Conservation (phyloP, 2,329 filamentous ascomycete species). For the Pyricularia sp. region DNA sequence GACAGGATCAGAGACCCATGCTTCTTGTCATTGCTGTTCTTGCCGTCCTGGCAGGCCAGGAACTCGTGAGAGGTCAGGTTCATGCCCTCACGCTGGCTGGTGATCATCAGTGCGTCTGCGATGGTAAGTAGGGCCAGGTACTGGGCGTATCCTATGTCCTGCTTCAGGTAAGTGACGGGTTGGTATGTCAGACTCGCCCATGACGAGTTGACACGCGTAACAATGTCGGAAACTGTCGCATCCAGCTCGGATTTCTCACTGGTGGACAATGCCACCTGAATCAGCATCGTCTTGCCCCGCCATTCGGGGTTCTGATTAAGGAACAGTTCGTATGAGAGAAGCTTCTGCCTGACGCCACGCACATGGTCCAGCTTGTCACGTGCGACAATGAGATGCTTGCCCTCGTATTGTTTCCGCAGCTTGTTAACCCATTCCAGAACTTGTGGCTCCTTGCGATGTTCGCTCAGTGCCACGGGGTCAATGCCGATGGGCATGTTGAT, state of each 20-base stretch:
- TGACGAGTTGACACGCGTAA: constrained; percentile 84
- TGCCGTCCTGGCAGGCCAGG: constrained; percentile 84
- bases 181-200: constrained; percentile 89
- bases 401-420: constrained; percentile 75
- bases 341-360: constrained; percentile 85
- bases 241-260: constrained; percentile 83
- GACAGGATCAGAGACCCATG: constrained; percentile 85
- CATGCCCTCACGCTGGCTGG: constrained; percentile 93
- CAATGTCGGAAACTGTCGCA: constrained; percentile 84
- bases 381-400: constrained; percentile 84
- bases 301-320: constrained; percentile 89
- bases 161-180: constrained; percentile 86
- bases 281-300: constrained; percentile 78
- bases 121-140: constrained; percentile 87
- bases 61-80: constrained; percentile 94
- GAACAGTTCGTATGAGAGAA: constrained; percentile 86
- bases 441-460: constrained; percentile 60
- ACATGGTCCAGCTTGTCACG: constrained; percentile 92
- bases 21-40: constrained; percentile 56
- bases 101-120: constrained; percentile 88
- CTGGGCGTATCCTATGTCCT: constrained; percentile 87
- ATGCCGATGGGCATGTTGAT: constrained; percentile 82
- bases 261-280: constrained; percentile 87
- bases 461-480: constrained; percentile 66
- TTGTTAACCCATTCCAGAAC: constrained; percentile 72